Conservation (phyloP, 345 rosid species). For the Bretschneidera sinensis region DNA sequence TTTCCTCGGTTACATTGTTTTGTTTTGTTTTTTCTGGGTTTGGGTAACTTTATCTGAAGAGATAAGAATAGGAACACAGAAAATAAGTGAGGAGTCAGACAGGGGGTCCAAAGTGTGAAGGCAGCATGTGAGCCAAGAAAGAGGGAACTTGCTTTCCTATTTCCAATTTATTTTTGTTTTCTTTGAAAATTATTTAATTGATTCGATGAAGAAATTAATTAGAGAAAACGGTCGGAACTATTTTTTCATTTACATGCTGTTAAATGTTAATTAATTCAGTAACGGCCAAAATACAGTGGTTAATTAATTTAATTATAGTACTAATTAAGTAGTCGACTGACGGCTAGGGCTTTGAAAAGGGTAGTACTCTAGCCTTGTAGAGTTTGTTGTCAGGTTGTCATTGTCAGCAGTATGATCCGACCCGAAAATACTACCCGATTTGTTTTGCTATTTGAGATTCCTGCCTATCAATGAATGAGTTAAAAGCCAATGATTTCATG, state of each 20-base stretch:
- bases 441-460: no score
- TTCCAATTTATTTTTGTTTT: constrained; percentile 13
- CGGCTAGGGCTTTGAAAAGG: background rate
- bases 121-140: constrained; percentile 25
- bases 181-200: background rate
- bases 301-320: constrained; percentile 2
- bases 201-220: background rate
- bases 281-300: constrained; percentile 13
- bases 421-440: background rate
- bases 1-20: no score
- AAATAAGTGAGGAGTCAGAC: constrained; percentile 7
- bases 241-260: no score
- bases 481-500: no score
- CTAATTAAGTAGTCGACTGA: background rate
- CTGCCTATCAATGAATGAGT: no score
- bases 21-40: background rate
- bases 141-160: constrained; percentile 18
- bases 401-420: background rate
- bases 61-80: constrained; percentile 2
- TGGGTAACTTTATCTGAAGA: background rate
- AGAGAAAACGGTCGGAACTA: background rate
- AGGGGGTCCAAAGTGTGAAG: constrained; percentile 16
- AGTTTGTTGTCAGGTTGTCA: no score
- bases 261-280: constrained; percentile 14
- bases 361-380: background rate